Evolutionary conservation across 345 rosid species (phyloP).

Genomic region (Euphorbia peplus): DNA sequence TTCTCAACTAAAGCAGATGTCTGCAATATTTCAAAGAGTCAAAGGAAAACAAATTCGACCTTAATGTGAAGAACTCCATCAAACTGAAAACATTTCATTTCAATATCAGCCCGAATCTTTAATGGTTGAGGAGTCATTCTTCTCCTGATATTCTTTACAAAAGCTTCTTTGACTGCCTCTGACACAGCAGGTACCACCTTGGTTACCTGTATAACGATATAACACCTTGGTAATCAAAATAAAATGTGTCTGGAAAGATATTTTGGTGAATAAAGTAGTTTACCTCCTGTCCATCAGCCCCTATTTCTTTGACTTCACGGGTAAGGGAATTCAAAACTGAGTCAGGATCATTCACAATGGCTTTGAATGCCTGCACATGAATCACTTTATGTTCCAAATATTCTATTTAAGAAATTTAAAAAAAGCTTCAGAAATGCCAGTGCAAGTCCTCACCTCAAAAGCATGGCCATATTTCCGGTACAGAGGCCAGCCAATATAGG

Average conservation of each 20-base stretch:
- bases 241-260: conserved; percentile 2
- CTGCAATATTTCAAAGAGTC: neutral
- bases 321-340: conserved; percentile 72
- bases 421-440: neutral
- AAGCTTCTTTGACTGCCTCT: conserved; percentile 80
- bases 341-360: conserved; percentile 88
- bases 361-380: conserved; percentile 78
- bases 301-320: conserved; percentile 78
- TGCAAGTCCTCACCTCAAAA: conserved; percentile 65
- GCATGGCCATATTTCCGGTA: conserved; percentile 93
- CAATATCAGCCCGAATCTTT: conserved; percentile 94
- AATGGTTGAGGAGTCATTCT: conserved; percentile 97
- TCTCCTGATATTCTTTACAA: conserved; percentile 81
- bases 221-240: conserved; percentile 10
- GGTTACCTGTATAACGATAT: conserved; percentile 47
- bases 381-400: neutral
- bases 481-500: conserved; percentile 89
- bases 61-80: conserved; percentile 97
- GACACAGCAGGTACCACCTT: conserved; percentile 82
- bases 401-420: neutral
- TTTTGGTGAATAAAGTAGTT: conserved; percentile 3
- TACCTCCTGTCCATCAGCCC: conserved; percentile 93
- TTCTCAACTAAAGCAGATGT: neutral
- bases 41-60: conserved; percentile 35
- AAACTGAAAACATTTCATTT: conserved; percentile 95